A percentile compares a stretch with the other conserved stretches of the same genome.
Evolutionary conservation across 2,329 filamentous ascomycete genomes (phyloP).

Genomic region (Rutstroemia sp.): DNA sequence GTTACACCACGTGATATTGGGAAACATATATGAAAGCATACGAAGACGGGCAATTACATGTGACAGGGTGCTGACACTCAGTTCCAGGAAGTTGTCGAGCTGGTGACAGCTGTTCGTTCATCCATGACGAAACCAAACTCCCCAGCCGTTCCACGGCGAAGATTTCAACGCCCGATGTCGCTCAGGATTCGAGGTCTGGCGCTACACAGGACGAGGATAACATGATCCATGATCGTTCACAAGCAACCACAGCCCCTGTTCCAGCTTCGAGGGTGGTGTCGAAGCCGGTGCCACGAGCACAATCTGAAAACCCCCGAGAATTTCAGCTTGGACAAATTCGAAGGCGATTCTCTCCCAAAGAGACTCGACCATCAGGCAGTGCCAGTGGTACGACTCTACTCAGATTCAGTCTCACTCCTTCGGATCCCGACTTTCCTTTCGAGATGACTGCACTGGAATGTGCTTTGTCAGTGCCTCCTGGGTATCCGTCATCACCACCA

Average conservation of each 20-base stretch:
- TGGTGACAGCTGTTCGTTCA: slow-evolving; percentile 42
- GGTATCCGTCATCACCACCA: slow-evolving; percentile 54
- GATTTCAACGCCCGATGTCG: slow-evolving; percentile 10
- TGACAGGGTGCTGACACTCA: slow-evolving; percentile 19
- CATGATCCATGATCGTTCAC: slow-evolving; percentile 26
- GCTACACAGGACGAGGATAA: not conserved
- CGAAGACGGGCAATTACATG: slow-evolving; percentile 13
- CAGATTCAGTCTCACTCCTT: slow-evolving; percentile 59
- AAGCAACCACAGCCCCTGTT: slow-evolving; percentile 28
- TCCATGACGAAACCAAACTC: slow-evolving; percentile 34
- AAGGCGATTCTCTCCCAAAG: slow-evolving; percentile 52
- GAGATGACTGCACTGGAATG: slow-evolving; percentile 64
- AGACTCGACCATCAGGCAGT: slow-evolving; percentile 26
- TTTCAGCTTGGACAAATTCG: slow-evolving; percentile 71
- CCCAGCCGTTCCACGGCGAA: slow-evolving; percentile 12
- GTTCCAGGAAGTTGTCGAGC: slow-evolving; percentile 40
- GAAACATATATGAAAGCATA: slow-evolving; percentile 9
- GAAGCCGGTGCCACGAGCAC: slow-evolving; percentile 58
- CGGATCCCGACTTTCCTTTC: slow-evolving; percentile 79
- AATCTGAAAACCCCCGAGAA: slow-evolving; percentile 59
- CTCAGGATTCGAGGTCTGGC: slow-evolving; percentile 11
- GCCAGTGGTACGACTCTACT: slow-evolving; percentile 39
- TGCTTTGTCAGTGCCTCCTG: slow-evolving; percentile 54
- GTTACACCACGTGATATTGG: slow-evolving; percentile 24
- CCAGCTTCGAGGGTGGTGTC: slow-evolving; percentile 44